These are phyloP conservation scores for Hygrocybe punicea DNA, from an alignment of 768 basidiomycete species.

Conservation along the genomic window DNA sequence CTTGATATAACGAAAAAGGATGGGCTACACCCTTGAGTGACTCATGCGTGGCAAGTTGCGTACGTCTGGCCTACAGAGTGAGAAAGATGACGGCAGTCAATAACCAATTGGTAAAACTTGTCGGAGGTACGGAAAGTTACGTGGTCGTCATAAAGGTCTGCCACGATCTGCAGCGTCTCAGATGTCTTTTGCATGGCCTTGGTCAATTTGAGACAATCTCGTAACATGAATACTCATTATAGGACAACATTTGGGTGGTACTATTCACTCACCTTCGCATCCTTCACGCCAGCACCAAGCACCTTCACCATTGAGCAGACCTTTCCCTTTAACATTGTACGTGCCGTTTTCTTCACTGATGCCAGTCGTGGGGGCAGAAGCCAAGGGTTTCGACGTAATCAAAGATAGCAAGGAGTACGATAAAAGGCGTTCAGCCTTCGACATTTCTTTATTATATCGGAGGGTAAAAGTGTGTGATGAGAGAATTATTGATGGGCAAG, in stretches of 20 bases:
- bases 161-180: conserved; percentile 69
- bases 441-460: conserved; percentile 61
- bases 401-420: conserved; percentile 72
- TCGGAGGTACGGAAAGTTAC: conserved; percentile 37
- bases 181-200: conserved; percentile 74
- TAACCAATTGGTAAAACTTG: neutral
- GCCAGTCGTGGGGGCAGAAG: conserved; percentile 46
- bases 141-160: conserved; percentile 77
- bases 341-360: conserved; percentile 50
- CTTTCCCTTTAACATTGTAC: conserved; percentile 41
- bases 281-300: conserved; percentile 87
- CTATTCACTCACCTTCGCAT: conserved; percentile 52
- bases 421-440: conserved; percentile 67
- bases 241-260: neutral
- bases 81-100: neutral
- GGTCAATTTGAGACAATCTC: conserved; percentile 74
- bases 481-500: neutral
- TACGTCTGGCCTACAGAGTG: conserved; percentile 58
- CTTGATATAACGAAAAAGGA: conserved; percentile 68
- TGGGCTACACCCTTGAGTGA: conserved; percentile 72
- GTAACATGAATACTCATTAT: neutral
- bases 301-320: conserved; percentile 64
- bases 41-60: conserved; percentile 73
- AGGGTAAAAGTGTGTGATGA: no score
- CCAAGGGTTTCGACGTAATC: conserved; percentile 65